Percentiles rank a stretch among this genome's conserved stretches.
phyloP scores from a whole-genome alignment of 169 alveolate genomes.

The Prorocentrum cordatum region DNA sequence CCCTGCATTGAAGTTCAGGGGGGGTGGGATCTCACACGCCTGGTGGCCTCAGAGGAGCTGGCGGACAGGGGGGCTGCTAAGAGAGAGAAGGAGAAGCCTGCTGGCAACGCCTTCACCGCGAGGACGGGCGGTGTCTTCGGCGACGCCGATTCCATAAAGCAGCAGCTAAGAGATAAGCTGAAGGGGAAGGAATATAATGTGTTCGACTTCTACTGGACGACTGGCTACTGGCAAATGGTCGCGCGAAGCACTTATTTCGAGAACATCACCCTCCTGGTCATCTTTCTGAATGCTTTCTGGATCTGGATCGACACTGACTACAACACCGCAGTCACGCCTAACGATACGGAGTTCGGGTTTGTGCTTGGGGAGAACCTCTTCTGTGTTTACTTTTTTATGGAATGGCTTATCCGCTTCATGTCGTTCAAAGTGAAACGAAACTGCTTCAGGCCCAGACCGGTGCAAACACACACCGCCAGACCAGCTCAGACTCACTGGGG shows the following conservation, averaged over 20 bases:
- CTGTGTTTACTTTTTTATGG: conserved; percentile 10
- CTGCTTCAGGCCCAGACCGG: neutral
- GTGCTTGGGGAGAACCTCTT: conserved; percentile 55
- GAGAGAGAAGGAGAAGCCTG: no score
- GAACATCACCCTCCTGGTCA: conserved; percentile 34
- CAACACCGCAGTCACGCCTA: neutral
- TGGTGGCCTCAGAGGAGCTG: no score
- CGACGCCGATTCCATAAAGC: no score
- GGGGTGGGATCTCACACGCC: no score
- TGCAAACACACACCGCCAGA: no score
- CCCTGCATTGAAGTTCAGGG: no score
- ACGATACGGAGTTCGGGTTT: no score
- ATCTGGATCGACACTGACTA: conserved; percentile 20
- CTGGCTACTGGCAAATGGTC: conserved; percentile 39
- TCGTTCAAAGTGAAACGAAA: conserved; percentile 6
- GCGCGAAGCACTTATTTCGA: conserved; percentile 25
- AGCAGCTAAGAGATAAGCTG: no score
- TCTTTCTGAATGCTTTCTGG: conserved; percentile 20
- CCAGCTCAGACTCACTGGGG: no score
- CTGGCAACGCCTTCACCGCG: no score
- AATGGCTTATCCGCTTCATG: conserved; percentile 12
- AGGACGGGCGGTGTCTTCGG: no score
- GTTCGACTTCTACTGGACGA: conserved; percentile 19
- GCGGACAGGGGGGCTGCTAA: no score
- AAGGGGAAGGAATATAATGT: conserved; percentile 39